Evolutionary conservation across 768 basidiomycete species (phyloP).

Genomic region (Galerina marginata): DNA sequence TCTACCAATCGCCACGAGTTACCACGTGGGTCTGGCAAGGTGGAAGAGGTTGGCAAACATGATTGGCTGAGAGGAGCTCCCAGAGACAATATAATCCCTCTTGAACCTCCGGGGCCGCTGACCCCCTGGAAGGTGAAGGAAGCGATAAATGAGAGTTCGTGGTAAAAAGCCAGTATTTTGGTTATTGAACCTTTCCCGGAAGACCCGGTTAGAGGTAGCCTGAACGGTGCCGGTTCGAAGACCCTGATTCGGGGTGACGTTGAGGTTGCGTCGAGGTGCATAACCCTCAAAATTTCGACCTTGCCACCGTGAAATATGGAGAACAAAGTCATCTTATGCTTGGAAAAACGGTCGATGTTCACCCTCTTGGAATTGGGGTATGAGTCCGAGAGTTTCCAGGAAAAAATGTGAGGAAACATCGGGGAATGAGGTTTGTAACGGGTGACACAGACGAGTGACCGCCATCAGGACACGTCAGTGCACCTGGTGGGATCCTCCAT

Average conservation of each 20-base stretch:
- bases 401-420: conserved; percentile 19
- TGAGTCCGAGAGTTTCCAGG: not conserved
- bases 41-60: not conserved
- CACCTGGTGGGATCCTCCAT: conserved; percentile 16
- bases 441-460: conserved; percentile 17
- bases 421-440: conserved; percentile 14
- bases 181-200: conserved; percentile 7
- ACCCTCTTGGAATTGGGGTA: not conserved
- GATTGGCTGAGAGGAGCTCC: not conserved
- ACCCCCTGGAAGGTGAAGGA: conserved; percentile 1
- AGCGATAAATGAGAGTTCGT: conserved; percentile 13
- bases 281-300: not conserved
- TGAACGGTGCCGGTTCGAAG: conserved; percentile 1
- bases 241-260: not conserved
- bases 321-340: too few relatives aligned
- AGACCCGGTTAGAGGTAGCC: not conserved
- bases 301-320: too few relatives aligned
- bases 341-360: too few relatives aligned
- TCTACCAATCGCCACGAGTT: not conserved
- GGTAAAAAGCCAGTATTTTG: conserved; percentile 20
- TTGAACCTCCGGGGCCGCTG: conserved; percentile 1
- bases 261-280: not conserved
- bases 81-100: not conserved
- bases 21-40: conserved; percentile 1
- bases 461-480: conserved; percentile 25